phyloP scores from a whole-genome alignment of 768 basidiomycete species.

The Mycena indigotica region DNA sequence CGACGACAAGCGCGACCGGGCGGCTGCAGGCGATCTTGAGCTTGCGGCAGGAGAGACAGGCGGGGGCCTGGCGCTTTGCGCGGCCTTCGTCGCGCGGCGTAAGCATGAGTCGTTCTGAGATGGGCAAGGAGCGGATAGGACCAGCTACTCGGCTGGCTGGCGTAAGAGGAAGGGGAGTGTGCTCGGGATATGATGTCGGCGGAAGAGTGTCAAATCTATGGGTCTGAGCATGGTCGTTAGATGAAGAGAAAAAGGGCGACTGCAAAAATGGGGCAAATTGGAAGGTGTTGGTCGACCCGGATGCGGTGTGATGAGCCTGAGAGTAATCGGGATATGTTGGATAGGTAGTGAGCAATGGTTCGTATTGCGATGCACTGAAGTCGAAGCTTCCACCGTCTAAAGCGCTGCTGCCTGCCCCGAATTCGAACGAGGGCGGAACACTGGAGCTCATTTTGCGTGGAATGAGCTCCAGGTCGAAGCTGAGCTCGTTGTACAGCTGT shows the following conservation, averaged over 20 bases:
- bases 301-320: background rate
- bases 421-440: background rate
- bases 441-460: background rate
- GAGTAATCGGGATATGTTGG: no score
- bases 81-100: background rate
- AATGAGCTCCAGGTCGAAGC: background rate
- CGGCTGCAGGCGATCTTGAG: background rate
- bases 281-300: no score
- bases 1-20: background rate
- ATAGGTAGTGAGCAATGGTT: background rate
- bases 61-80: background rate
- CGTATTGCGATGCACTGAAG: background rate
- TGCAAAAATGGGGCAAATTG: background rate
- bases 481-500: background rate
- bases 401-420: background rate
- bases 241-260: background rate
- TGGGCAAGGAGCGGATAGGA: background rate
- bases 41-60: background rate
- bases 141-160: no score
- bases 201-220: background rate
- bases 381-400: background rate
- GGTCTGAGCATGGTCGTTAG: background rate
- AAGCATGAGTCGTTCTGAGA: background rate
- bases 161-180: background rate
- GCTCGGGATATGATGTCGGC: no score